These are phyloP conservation scores for Acrocalymma vagum DNA, from an alignment of 2,329 filamentous ascomycete genomes.

Conservation along the genomic window DNA sequence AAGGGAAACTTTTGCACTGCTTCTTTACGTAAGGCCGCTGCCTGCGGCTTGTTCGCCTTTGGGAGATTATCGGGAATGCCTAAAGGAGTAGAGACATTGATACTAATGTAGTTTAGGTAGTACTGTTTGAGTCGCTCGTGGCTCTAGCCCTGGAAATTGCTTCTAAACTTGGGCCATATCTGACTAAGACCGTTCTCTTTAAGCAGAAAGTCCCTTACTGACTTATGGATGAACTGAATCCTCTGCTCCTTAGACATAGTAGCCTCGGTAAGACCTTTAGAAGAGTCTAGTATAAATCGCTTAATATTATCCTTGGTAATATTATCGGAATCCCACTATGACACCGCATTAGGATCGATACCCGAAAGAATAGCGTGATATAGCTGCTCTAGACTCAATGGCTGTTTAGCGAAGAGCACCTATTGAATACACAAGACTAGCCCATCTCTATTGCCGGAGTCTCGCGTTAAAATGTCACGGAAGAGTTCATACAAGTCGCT, in stretches of 20 bases:
- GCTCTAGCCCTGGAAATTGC: constrained; percentile 42
- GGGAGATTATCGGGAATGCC: constrained; percentile 7
- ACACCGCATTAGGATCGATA: constrained; percentile 8
- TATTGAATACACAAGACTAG: constrained; percentile 25
- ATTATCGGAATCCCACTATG: constrained; percentile 22
- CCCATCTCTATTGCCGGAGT: constrained; percentile 35
- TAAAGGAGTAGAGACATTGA: constrained; percentile 16
- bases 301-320: constrained; percentile 15
- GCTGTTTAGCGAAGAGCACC: constrained; percentile 25
- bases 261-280: constrained; percentile 31
- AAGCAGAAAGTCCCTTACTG: constrained; percentile 49
- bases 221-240: constrained; percentile 43
- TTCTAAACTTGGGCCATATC: constrained; percentile 44
- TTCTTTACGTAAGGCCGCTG: constrained; percentile 6
- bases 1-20: constrained; percentile 51
- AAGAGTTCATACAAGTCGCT: constrained; percentile 59
- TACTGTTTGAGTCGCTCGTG: constrained; percentile 53
- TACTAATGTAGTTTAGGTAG: constrained; percentile 52
- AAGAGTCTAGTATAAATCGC: constrained; percentile 29
- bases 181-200: constrained; percentile 41
- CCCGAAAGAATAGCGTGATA: constrained; percentile 23
- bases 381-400: constrained; percentile 22
- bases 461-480: constrained; percentile 51
- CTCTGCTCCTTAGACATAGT: constrained; percentile 22
- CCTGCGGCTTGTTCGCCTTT: constrained; percentile 11